Conservation (phyloP, 345 rosid species). For the Carallia brachiata region DNA sequence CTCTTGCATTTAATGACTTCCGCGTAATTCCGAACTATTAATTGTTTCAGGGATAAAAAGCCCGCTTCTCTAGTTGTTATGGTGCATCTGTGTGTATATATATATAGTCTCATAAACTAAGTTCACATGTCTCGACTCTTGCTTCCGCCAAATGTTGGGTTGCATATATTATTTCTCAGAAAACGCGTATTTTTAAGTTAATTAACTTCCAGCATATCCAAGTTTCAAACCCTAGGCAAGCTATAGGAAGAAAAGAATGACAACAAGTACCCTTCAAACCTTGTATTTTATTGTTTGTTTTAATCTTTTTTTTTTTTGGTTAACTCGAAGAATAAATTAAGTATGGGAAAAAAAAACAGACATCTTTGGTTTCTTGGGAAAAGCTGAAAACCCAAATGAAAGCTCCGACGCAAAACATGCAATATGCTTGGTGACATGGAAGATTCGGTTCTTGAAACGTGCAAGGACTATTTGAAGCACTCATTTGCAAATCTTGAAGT, state of each 20-base stretch:
- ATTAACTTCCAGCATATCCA: constrained; percentile 2
- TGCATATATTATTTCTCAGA: not conserved
- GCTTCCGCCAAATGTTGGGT: not conserved
- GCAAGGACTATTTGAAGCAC: constrained; percentile 17
- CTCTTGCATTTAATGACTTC: too few relatives aligned
- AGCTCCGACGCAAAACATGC: constrained; percentile 51
- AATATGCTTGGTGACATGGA: constrained; percentile 60
- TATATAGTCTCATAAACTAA: constrained; percentile 20
- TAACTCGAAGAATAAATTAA: constrained; percentile 7
- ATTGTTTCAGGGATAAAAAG: too few relatives aligned
- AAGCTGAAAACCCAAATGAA: constrained; percentile 31
- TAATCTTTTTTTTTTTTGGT: constrained; percentile 16
- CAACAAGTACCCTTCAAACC: constrained; percentile 1
- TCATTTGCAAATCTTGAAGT: constrained; percentile 31
- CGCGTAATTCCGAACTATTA: too few relatives aligned
- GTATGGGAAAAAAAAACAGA: constrained; percentile 49
- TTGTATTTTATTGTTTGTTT: constrained; percentile 23
- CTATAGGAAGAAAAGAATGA: constrained; percentile 15
- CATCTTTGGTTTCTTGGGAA: constrained; percentile 58
- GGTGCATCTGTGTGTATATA: not conserved
- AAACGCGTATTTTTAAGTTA: too few relatives aligned
- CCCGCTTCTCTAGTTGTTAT: too few relatives aligned
- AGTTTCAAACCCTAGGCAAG: constrained; percentile 33
- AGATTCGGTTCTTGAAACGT: constrained; percentile 64
- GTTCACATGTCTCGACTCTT: not conserved